These are phyloP conservation scores for Barbatosphaeria neglecta DNA, from an alignment of 495 filamentous ascomycete species.

Conservation along the genomic window DNA sequence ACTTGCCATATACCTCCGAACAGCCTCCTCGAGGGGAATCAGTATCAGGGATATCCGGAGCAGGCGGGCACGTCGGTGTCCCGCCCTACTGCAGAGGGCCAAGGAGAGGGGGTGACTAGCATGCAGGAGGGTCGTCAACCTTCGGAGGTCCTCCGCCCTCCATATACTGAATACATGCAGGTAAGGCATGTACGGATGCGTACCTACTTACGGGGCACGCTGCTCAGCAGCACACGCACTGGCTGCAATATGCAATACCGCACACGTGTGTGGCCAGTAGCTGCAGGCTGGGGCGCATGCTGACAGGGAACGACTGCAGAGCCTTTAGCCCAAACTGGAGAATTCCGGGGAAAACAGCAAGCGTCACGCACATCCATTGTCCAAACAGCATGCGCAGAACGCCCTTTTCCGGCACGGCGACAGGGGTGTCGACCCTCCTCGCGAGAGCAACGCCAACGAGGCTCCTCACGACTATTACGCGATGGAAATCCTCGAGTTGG, in stretches of 20 bases:
- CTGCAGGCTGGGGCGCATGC: not conserved
- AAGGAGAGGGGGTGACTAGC: too few relatives aligned
- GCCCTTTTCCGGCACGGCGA: slow-evolving; percentile 1
- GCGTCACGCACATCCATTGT: slow-evolving; percentile 3
- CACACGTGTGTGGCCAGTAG: not conserved
- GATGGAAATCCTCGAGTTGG: slow-evolving; percentile 11
- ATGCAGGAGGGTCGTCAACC: too few relatives aligned
- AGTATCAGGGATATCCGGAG: too few relatives aligned
- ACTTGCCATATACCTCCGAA: too few relatives aligned
- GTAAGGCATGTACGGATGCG: too few relatives aligned
- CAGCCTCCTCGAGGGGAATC: too few relatives aligned
- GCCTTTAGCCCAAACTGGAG: slow-evolving; percentile 5
- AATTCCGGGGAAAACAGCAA: slow-evolving; percentile 15
- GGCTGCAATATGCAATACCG: not conserved
- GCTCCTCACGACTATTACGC: slow-evolving; percentile 12
- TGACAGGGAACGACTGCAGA: not conserved
- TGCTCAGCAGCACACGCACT: too few relatives aligned
- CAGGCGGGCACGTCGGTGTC: too few relatives aligned
- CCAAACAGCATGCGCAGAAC: slow-evolving; percentile 4
- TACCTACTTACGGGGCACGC: too few relatives aligned
- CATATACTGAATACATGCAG: too few relatives aligned
- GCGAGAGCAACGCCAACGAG: not conserved
- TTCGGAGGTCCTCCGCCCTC: too few relatives aligned
- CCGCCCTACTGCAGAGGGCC: too few relatives aligned
- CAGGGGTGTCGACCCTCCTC: slow-evolving; percentile 1